Percentiles rank a stretch among this genome's conserved stretches.
These are phyloP conservation scores for Amniculicola lignicola DNA, from an alignment of 495 filamentous ascomycete genomes.

Conservation along the genomic window DNA sequence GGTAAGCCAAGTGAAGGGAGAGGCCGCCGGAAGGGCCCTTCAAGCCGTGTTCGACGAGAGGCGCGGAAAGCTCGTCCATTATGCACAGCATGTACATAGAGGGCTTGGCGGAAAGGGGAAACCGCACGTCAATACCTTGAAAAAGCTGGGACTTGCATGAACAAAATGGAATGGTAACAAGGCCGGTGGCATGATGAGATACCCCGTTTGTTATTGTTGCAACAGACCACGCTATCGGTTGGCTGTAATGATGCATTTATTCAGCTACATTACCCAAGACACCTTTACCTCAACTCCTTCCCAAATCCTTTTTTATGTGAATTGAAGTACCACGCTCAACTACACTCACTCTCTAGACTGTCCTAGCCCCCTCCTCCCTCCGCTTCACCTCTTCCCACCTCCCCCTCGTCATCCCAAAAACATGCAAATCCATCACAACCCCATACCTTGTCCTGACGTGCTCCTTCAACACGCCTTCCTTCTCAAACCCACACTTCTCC, in stretches of 20 bases:
- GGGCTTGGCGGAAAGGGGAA: conserved; percentile 1
- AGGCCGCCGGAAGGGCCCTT: conserved; percentile 9
- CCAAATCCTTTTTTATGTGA: too few relatives aligned
- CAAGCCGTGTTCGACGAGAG: conserved; percentile 16
- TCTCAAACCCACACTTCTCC: conserved; percentile 35
- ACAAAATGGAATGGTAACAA: too few relatives aligned
- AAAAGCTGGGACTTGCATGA: conserved; percentile 17
- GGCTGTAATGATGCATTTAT: too few relatives aligned
- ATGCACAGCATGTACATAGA: neutral
- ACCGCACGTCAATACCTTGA: conserved; percentile 23
- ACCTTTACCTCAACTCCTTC: too few relatives aligned
- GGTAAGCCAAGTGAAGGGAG: conserved; percentile 23
- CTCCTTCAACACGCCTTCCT: conserved; percentile 33
- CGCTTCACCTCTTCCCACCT: conserved; percentile 25
- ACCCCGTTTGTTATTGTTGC: too few relatives aligned
- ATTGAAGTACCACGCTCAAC: too few relatives aligned
- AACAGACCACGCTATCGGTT: too few relatives aligned
- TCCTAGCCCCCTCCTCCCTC: neutral
- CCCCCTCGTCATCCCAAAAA: conserved; percentile 25
- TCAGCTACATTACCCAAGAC: too few relatives aligned
- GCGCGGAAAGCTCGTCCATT: conserved; percentile 20
- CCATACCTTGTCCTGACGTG: conserved; percentile 37
- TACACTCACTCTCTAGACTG: neutral
- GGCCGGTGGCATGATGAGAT: too few relatives aligned
- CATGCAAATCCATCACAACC: conserved; percentile 22